Conservation (phyloP, 768 basidiomycete species). For the Kwoniella sp. region DNA sequence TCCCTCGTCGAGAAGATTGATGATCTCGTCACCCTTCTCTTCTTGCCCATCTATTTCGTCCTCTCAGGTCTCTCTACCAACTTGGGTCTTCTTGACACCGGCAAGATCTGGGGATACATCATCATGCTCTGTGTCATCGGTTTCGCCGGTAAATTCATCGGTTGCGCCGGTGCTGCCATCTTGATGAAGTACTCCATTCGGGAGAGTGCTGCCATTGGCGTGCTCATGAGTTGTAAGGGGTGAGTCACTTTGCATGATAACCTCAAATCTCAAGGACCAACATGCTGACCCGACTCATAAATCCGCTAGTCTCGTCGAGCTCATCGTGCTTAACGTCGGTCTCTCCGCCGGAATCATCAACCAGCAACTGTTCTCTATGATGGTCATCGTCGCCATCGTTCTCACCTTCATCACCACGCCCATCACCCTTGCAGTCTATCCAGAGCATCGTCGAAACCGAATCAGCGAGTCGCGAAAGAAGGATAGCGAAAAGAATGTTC, state of each 20-base stretch:
- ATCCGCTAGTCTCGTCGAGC: constrained; percentile 70
- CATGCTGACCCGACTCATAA: constrained; percentile 6
- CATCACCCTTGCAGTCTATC: constrained; percentile 76
- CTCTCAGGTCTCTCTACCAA: constrained; percentile 82
- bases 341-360: constrained; percentile 68
- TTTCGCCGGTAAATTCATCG: constrained; percentile 76
- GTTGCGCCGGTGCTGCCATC: constrained; percentile 67
- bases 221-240: constrained; percentile 91
- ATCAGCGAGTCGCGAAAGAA: constrained; percentile 15
- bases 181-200: constrained; percentile 68
- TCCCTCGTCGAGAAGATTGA: constrained; percentile 81
- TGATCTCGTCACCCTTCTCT: constrained; percentile 76
- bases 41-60: constrained; percentile 87
- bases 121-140: constrained; percentile 73
- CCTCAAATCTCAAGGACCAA: not conserved
- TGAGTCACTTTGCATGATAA: constrained; percentile 37
- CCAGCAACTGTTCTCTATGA: constrained; percentile 78
- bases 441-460: constrained; percentile 62
- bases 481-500: constrained; percentile 23
- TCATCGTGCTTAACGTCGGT: constrained; percentile 90
- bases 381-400: constrained; percentile 72
- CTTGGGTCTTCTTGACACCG: constrained; percentile 72
- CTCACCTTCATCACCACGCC: constrained; percentile 85
- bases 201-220: constrained; percentile 80
- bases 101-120: constrained; percentile 78